Base-by-base conservation (phyloP, 352 stramenopile species). In the Ochromonadaceae sp. region DNA sequence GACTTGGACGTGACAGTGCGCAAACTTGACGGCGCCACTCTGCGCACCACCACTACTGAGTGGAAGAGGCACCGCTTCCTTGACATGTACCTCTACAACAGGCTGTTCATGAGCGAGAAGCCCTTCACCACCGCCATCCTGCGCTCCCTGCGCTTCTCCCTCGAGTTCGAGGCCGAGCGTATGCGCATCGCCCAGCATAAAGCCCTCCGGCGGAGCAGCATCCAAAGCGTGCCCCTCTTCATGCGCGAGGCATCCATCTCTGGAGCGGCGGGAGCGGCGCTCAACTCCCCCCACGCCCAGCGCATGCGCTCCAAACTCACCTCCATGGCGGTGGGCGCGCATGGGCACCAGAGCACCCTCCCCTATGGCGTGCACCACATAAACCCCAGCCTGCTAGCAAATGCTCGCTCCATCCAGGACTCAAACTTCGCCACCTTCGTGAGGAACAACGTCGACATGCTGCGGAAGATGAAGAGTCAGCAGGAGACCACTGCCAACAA, bases 301-400 rank as follows among this genome's bases (percentile, higher is more conserved):
- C n/a, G n/a, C n/a, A n/a, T n/a, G n/a, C n/a, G n/a, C n/a, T n/a
- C n/a, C n/a, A n/a, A n/a, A n/a, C n/a, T n/a, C n/a, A n/a, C n/a
- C n/a, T n/a, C n/a, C n/a, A n/a, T n/a, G n/a, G n/a, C n/a, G n/a
- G n/a, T n/a, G n/a, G n/a, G n/a, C n/a, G n/a, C n/a, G n/a, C n/a
- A n/a, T n/a, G n/a, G n/a, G n/a, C n/a, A n/a, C n/a, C n/a, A n/a
- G n/a, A n/a, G 15, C 17, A 22, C 17, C 22, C 28, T 60, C 48
- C 52, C 52, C 20, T 60, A 60, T 39, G 52, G 52, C 35, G 52
- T 47, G 3, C 52, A 60, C 4, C 52, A 60, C 48, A 60, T 60
- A 35, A 28, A 60, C 48, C 52, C 52, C 15, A 58, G 25, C 5
- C 31, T 58, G 26, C 7, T 58, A 22, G 42, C 42, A 36, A 57